phyloP scores from a whole-genome alignment of 768 basidiomycete genomes.

The Kwoniella sp. region DNA sequence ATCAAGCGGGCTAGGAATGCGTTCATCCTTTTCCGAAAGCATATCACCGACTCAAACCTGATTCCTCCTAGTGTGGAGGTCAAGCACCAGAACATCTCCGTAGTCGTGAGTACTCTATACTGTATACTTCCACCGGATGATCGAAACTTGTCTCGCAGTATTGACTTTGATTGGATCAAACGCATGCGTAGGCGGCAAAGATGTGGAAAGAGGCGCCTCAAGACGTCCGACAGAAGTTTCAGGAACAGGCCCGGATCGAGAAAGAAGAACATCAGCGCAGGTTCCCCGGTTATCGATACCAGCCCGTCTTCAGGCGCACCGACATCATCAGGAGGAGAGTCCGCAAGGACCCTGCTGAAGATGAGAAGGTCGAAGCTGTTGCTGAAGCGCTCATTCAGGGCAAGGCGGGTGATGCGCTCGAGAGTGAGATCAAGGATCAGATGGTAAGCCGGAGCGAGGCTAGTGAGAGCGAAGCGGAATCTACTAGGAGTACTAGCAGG shows the following conservation, averaged over 20 bases:
- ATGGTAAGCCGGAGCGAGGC: slow-evolving; percentile 34
- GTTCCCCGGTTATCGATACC: slow-evolving; percentile 56
- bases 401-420: slow-evolving; percentile 48
- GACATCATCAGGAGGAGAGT: slow-evolving; percentile 55
- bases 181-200: slow-evolving; percentile 54
- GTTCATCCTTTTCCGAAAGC: slow-evolving; percentile 57
- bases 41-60: slow-evolving; percentile 55
- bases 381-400: slow-evolving; percentile 54
- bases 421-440: slow-evolving; percentile 52
- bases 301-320: slow-evolving; percentile 52
- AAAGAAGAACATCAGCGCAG: slow-evolving; percentile 57
- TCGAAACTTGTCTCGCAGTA: neutral
- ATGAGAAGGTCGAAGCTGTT: slow-evolving; percentile 57
- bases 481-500: slow-evolving; percentile 22
- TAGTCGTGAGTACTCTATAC: slow-evolving; percentile 43
- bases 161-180: too few species aligned
- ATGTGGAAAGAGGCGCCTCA: slow-evolving; percentile 56
- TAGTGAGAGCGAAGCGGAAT: slow-evolving; percentile 31
- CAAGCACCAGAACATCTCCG: slow-evolving; percentile 57
- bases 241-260: slow-evolving; percentile 50
- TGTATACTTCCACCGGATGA: neutral
- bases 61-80: slow-evolving; percentile 55
- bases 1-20: slow-evolving; percentile 56
- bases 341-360: slow-evolving; percentile 54
- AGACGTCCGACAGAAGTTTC: slow-evolving; percentile 53